Percentiles rank a stretch among this genome's conserved stretches.
These are phyloP conservation scores for Odonthalia washingtoniensis DNA, from an alignment of 31 red algal genomes.

Conservation along the genomic window DNA sequence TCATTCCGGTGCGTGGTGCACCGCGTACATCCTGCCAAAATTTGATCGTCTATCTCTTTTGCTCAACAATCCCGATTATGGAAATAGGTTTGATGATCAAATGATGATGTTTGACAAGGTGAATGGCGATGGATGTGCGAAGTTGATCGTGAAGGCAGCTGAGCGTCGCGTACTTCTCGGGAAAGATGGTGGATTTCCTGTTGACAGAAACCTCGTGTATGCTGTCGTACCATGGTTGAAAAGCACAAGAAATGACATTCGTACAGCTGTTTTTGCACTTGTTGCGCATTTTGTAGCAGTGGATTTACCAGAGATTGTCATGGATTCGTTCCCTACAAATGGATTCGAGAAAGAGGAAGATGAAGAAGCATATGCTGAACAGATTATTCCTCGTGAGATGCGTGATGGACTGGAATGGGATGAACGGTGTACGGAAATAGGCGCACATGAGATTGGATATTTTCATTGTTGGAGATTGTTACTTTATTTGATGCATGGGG, in stretches of 20 bases:
- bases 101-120: constrained; percentile 16
- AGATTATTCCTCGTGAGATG: constrained; percentile 39
- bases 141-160: constrained; percentile 48
- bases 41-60: neutral
- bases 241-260: neutral
- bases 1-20: constrained; percentile 29
- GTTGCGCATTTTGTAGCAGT: constrained; percentile 38
- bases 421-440: neutral
- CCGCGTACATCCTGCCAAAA: constrained; percentile 7
- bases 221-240: constrained; percentile 34
- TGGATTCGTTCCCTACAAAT: constrained; percentile 35
- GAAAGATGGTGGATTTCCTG: constrained; percentile 48
- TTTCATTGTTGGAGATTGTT: constrained; percentile 66
- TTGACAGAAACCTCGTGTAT: constrained; percentile 37
- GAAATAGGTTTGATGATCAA: neutral
- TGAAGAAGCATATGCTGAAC: constrained; percentile 37
- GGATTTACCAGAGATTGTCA: constrained; percentile 48
- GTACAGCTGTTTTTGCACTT: constrained; percentile 49
- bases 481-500: constrained; percentile 43
- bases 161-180: constrained; percentile 45
- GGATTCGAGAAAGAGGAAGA: constrained; percentile 47
- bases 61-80: neutral
- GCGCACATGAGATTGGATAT: constrained; percentile 48
- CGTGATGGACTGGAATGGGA: constrained; percentile 49
- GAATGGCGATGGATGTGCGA: constrained; percentile 14